Conservation (phyloP, 495 filamentous ascomycete genomes). For the Thermochaetoides thermophila region DNA sequence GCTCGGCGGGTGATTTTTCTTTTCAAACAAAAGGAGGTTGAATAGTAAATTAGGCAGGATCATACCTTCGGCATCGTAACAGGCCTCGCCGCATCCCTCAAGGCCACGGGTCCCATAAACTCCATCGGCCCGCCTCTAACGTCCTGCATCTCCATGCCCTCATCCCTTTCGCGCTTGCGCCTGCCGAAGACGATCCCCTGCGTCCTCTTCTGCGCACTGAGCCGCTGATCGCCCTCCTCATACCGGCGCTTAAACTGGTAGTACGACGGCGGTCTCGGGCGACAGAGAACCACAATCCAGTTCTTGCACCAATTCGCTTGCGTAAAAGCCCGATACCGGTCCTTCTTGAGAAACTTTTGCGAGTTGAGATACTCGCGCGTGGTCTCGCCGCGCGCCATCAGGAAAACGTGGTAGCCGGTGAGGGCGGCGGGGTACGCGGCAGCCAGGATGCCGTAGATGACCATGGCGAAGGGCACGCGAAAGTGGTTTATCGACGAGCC, state of each 20-base stretch:
- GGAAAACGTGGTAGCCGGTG: slow-evolving; percentile 75
- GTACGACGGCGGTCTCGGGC: slow-evolving; percentile 80
- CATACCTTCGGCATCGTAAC: too few relatives aligned
- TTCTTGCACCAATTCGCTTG: slow-evolving; percentile 66
- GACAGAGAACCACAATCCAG: slow-evolving; percentile 64
- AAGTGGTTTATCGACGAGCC: slow-evolving; percentile 47
- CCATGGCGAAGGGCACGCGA: slow-evolving; percentile 77
- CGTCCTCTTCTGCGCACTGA: slow-evolving; percentile 17
- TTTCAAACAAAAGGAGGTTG: too few relatives aligned
- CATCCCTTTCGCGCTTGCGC: background rate
- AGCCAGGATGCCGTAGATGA: slow-evolving; percentile 63
- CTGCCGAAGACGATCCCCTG: background rate
- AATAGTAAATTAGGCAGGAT: too few relatives aligned
- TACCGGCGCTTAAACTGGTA: slow-evolving; percentile 71
- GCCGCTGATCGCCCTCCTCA: slow-evolving; percentile 69
- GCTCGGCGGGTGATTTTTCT: too few relatives aligned
- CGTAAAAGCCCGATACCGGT: slow-evolving; percentile 81
- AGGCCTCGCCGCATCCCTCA: background rate
- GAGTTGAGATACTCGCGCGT: slow-evolving; percentile 92
- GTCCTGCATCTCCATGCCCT: background rate
- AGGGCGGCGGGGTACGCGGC: slow-evolving; percentile 73
- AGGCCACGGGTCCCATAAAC: background rate
- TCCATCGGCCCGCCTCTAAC: background rate
- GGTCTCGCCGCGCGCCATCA: slow-evolving; percentile 82
- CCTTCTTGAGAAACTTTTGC: slow-evolving; percentile 82